Base-by-base conservation (phyloP, 139 green algal genomes). In the Picochlorum sp. region DNA sequence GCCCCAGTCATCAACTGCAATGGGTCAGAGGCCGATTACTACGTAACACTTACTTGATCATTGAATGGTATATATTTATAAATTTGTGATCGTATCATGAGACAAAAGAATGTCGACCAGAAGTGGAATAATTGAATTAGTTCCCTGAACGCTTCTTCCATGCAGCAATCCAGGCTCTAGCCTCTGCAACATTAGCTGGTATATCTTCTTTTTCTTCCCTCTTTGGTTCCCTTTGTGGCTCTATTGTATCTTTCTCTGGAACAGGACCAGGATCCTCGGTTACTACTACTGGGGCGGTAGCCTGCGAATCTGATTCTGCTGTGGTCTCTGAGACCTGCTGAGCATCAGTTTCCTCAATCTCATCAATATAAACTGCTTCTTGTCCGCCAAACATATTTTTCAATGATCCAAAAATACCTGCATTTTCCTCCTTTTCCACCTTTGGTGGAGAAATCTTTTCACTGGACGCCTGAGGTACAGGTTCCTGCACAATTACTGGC, bases 151-250 rank as follows among this genome's bases (percentile, higher is more conserved):
- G 14, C 62, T 61, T 58, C 13, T 20, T 67, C 77, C 77, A 83
- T 3, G 52, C 26, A 18, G 55, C 52, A 18, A 83, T 81, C 77
- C 77, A 83, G 2, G 58, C 69, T 10, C 69, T 66, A 7, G 77
- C 77, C 34, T 79, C 69, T 4, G 57, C 54, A 13, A 81, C 73
- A 66, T 83, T 81, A 20, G 58, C 61, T 31, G 72, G 67, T 6
- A 69, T 62, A 5, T 74, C 60, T n/a, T 13, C 34, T 14, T 30
- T 30, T 5, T 62, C 62, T 59, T 2, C 26, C 15, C 41, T 26
- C 60, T 72, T 8, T 58, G 58, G 7, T 59, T 2, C 26, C 10
- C 30, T n/a, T 54, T 72, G 4, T 58, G 58, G n/a, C 38, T 67
- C 56, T 60, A 77, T 73, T 16, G 54, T 59, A 21, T 51, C 73